phyloP scores from a whole-genome alignment of 345 rosid genomes.

The Balakata baccata region DNA sequence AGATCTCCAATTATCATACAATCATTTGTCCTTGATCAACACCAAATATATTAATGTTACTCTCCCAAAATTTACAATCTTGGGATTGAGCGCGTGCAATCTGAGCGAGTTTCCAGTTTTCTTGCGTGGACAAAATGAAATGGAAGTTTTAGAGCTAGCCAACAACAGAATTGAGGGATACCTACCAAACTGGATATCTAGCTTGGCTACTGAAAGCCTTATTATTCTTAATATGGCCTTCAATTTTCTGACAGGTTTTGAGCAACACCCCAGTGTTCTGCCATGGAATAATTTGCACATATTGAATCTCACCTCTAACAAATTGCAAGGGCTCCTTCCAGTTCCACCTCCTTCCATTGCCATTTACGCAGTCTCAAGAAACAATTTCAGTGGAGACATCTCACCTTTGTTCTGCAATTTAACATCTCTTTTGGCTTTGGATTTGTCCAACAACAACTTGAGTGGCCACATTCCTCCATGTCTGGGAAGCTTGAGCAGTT shows the following conservation, averaged over 20 bases:
- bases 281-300: rapidly evolving
- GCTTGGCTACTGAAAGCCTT: not conserved
- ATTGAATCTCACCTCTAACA: not conserved
- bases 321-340: slow-evolving; percentile 19
- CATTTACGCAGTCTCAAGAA: slow-evolving; percentile 1
- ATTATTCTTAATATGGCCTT: rapidly evolving
- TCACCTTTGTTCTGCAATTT: slow-evolving; percentile 15
- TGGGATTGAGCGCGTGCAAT: slow-evolving; percentile 19
- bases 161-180: slow-evolving; percentile 4
- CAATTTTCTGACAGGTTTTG: slow-evolving; percentile 22
- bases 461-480: slow-evolving; percentile 5
- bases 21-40: slow-evolving; percentile 3
- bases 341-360: not conserved
- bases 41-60: not conserved
- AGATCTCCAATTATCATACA: not conserved
- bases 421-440: not conserved
- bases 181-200: not conserved
- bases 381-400: slow-evolving; percentile 16
- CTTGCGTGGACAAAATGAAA: slow-evolving; percentile 6
- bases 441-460: slow-evolving; percentile 5
- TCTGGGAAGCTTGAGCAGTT: not conserved
- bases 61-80: not conserved
- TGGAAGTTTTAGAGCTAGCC: not conserved
- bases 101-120: slow-evolving; percentile 17
- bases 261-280: not conserved